Base-by-base conservation (phyloP, 805 yeast genomes). In the Saccharomycodes ludwigii region DNA sequence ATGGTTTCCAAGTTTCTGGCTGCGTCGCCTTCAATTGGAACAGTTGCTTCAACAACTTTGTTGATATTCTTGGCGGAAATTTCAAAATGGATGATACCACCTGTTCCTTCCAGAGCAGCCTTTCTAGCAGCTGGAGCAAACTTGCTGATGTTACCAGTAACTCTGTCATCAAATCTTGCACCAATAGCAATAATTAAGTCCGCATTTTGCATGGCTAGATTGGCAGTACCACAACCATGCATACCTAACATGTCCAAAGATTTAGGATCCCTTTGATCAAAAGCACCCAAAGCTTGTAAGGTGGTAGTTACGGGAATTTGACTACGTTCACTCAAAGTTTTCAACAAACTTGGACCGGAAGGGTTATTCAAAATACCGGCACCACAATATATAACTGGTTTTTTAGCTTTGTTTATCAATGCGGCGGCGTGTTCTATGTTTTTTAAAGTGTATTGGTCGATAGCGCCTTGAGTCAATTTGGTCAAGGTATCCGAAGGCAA, bases 101-200 rank as follows among this genome's bases (percentile, higher is more conserved):
- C 98, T 51, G 86, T 74, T 29, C 73, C 71, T 59, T 84, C 86
- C 35, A 63, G 61, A 34, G 95, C 95, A 21, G 98, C 98, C 38
- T 72, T 66, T 48, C 75, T 79, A 36, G 97, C 97, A 36, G 62
- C 82, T 36, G 98, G 98, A 27, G 97, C 98, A 56, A 91, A 91
- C 55, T 79, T 80, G 39, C 80, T 42, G 34, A 91, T 66, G 49
- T 72, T 72, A 50, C 91, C 78, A 26, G 98, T 91, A 47, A 91
- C 98, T 67, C 98, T 86, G 65, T 91, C 98, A 61, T 91, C 98
- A 50, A 91, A 91, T 57, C 98, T 74, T 22, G 97, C 95, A 54
- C 98, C 98, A 27, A 91, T 66, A 12, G 97, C 97, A 40, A 91
- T 61, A 52, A 91, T 83, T 47, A 86, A 64, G 59, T 91, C 98